These are phyloP conservation scores for Daldinia sp. DNA, from an alignment of 2,329 filamentous ascomycete genomes.

Conservation along the genomic window DNA sequence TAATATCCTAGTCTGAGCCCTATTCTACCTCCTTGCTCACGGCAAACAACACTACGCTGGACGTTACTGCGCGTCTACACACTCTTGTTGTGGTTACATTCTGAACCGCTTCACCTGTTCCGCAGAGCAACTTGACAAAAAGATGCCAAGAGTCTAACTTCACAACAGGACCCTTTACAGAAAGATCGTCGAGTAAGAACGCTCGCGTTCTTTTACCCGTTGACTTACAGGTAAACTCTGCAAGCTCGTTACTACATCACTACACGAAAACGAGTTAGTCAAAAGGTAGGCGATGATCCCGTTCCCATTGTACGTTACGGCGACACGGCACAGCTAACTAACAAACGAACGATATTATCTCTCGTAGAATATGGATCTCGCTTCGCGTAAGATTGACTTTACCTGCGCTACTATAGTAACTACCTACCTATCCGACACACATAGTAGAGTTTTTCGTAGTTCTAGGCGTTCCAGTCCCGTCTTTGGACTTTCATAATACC, in stretches of 20 bases:
- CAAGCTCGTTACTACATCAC: constrained; percentile 20
- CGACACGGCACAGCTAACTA: constrained; percentile 13
- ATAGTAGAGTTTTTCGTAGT: constrained; percentile 28
- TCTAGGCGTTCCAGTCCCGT: constrained; percentile 25
- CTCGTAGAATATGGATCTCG: constrained; percentile 41
- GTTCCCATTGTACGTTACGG: neutral
- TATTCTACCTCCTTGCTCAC: neutral
- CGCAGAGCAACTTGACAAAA: neutral
- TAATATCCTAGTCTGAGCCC: constrained; percentile 2
- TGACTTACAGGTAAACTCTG: constrained; percentile 16
- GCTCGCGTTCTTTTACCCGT: constrained; percentile 12
- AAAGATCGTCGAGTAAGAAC: constrained; percentile 24
- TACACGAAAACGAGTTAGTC: constrained; percentile 26
- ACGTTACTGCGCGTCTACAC: neutral
- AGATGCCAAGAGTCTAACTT: constrained; percentile 22
- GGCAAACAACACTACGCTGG: neutral
- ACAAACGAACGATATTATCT: constrained; percentile 9
- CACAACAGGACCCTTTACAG: constrained; percentile 10
- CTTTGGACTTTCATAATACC: constrained; percentile 22
- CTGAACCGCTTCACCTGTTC: neutral
- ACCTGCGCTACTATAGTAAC: neutral
- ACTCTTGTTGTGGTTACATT: neutral
- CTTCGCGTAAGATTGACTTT: constrained; percentile 37
- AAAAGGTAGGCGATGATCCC: constrained; percentile 27
- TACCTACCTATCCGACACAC: constrained; percentile 18